phyloP scores from a whole-genome alignment of 1,284 basidiomycete genomes.

The Caloboletus inedulis region DNA sequence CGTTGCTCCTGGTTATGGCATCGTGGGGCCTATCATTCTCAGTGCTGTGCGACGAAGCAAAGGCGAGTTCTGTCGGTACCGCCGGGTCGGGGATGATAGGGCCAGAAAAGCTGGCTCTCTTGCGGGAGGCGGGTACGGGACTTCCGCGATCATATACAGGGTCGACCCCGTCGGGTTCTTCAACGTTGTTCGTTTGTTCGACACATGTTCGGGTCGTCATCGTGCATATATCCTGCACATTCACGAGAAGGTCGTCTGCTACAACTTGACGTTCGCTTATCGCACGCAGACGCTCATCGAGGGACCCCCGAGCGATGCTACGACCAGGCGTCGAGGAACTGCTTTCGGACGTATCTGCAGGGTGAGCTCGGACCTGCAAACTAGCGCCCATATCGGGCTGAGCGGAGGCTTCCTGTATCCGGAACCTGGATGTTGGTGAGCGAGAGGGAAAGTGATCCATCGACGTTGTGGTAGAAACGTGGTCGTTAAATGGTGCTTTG shows the following conservation, averaged over 20 bases:
- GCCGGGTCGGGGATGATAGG: neutral
- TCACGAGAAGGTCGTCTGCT: neutral
- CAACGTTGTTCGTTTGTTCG: neutral
- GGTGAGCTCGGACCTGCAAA: neutral
- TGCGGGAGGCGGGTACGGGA: neutral
- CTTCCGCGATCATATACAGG: neutral
- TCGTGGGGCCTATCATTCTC: neutral
- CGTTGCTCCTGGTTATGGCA: neutral
- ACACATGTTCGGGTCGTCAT: neutral
- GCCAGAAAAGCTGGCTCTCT: neutral
- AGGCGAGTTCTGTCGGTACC: neutral
- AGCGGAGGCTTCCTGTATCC: neutral
- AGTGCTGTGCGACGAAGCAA: neutral
- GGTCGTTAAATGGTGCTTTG: constrained; percentile 5
- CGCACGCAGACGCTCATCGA: neutral
- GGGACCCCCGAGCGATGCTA: neutral
- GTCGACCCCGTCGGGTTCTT: neutral
- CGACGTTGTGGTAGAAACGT: neutral
- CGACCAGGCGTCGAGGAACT: neutral
- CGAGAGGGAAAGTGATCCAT: neutral
- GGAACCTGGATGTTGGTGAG: neutral
- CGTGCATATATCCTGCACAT: constrained; percentile 15
- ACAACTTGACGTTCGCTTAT: neutral
- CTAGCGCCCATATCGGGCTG: neutral
- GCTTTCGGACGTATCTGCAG: neutral